Conservation (phyloP, 352 stramenopile species). For the Thraustotheca clavata region DNA sequence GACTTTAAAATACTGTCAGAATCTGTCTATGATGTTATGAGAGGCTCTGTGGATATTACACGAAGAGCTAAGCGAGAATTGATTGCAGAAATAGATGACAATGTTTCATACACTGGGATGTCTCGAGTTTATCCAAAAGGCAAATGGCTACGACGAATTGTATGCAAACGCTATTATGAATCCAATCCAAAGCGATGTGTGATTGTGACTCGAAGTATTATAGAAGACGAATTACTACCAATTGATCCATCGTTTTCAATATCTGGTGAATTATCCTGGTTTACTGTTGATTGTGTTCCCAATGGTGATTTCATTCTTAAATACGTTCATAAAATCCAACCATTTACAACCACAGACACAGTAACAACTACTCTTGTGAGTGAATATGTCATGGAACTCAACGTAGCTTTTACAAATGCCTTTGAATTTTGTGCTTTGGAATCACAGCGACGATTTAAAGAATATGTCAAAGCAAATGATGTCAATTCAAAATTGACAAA, state of each 20-base stretch:
- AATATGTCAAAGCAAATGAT: too few species aligned
- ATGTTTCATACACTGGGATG: not conserved
- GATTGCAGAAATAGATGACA: not conserved
- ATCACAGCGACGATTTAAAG: too few species aligned
- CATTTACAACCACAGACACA: too few species aligned
- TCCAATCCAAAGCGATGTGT: not conserved
- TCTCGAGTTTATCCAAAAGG: not conserved
- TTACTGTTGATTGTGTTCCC: not conserved
- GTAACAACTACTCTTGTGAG: too few species aligned
- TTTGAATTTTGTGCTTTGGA: too few species aligned
- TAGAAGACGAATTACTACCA: not conserved
- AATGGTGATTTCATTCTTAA: not conserved
- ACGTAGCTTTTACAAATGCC: too few species aligned
- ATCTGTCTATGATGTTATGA: not conserved
- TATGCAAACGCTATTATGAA: not conserved
- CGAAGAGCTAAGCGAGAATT: not conserved
- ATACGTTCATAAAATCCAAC: conserved; percentile 5
- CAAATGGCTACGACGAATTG: not conserved
- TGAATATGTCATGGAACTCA: too few species aligned
- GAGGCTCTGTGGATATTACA: not conserved
- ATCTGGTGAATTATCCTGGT: not conserved
- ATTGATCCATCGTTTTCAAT: not conserved
- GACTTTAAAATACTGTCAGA: not conserved
- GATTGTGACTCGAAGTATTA: not conserved
- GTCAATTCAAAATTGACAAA: too few species aligned